Base-by-base conservation (phyloP, 202 grass and related monocot genomes). In the Alloteropsis angusta region DNA sequence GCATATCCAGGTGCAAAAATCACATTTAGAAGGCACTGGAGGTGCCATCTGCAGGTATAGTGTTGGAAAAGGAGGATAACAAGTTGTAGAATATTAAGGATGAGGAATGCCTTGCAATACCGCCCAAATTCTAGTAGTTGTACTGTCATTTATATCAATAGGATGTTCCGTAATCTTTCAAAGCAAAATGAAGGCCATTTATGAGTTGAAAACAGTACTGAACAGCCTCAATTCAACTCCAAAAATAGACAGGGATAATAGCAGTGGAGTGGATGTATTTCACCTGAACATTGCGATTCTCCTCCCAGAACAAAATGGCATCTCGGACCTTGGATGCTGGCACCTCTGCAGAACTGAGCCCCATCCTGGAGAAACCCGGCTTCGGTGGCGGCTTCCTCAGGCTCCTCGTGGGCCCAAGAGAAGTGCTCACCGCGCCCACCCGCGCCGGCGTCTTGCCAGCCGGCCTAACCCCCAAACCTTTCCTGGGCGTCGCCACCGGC, bases 231-330 rank as follows among this genome's bases (percentile, higher is more conserved):
- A 38, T 37, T 4, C 25, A 63, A 38, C 22, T 39, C 10, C 64
- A 7, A 6, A 17, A 6, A 26, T 6, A 59, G 60, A 71, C 28
- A 80, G 5, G 14, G 34, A 2, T 59, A 28, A 49, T 32, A 84
- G 70, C 38, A 78, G 38, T 23, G 25, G 30, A 78, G 38, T 23
- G 25, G 30, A 72, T 60, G 65, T 15, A 18, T 15, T 26, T 39
- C 74, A 97, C 91, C 85, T 94, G 85, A 22, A 88, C 87, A 68
- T 90, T 98, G 65, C 2, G 18, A n/a, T 93, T 85, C 68, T 82
- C 75, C 82, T 92, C 87, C 89, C 92, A 98, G 58, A 95, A 98
- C 0, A 87, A 93, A 37, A 88, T 90, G 64, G 92, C 81, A 39
- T 93, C 89, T 66, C 81, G 77, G 18, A 93, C 77, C 58, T 95